A percentile compares a stretch with the other conserved stretches of the same genome.
Conservation (phyloP, 2,329 filamentous ascomycete genomes). For the Dothideomycetes sp. region DNA sequence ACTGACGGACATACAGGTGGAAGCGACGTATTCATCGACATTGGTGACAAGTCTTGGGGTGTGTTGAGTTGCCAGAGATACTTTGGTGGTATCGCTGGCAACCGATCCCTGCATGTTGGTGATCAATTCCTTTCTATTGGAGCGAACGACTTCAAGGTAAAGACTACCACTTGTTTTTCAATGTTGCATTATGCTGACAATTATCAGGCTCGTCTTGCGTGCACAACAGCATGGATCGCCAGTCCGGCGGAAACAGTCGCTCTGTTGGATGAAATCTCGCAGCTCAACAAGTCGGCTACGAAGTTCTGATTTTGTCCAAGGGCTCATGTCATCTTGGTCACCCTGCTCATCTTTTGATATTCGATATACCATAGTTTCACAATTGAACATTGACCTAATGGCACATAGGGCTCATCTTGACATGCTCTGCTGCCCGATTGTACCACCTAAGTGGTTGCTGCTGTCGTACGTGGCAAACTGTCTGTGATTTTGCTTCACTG, state of each 20-base stretch:
- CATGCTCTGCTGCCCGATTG: too few relatives aligned
- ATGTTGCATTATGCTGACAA: not conserved
- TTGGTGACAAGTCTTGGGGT: slow-evolving; percentile 95
- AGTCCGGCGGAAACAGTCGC: slow-evolving; percentile 85
- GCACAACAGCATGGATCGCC: slow-evolving; percentile 95
- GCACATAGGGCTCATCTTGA: too few relatives aligned
- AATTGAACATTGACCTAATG: too few relatives aligned
- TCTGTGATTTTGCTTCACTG: too few relatives aligned
- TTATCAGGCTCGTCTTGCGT: slow-evolving; percentile 63
- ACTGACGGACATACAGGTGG: slow-evolving; percentile 46
- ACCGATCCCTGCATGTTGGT: slow-evolving; percentile 84
- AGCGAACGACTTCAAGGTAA: slow-evolving; percentile 89
- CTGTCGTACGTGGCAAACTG: too few relatives aligned
- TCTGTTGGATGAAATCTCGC: slow-evolving; percentile 69
- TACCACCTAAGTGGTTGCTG: too few relatives aligned
- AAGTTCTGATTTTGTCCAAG: slow-evolving; percentile 1
- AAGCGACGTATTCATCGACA: slow-evolving; percentile 96
- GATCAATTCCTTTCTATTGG: slow-evolving; percentile 93
- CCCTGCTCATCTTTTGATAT: not conserved
- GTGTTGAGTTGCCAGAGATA: slow-evolving; percentile 86
- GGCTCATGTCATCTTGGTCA: not conserved
- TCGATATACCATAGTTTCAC: too few relatives aligned
- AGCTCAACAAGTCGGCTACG: slow-evolving; percentile 15
- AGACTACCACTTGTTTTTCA: slow-evolving; percentile 6
- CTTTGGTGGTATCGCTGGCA: slow-evolving; percentile 66